Percentiles rank a stretch among this genome's conserved stretches.
Evolutionary conservation across 2,329 filamentous ascomycete species (phyloP).

Genomic region (Cladophialophora psammophila): DNA sequence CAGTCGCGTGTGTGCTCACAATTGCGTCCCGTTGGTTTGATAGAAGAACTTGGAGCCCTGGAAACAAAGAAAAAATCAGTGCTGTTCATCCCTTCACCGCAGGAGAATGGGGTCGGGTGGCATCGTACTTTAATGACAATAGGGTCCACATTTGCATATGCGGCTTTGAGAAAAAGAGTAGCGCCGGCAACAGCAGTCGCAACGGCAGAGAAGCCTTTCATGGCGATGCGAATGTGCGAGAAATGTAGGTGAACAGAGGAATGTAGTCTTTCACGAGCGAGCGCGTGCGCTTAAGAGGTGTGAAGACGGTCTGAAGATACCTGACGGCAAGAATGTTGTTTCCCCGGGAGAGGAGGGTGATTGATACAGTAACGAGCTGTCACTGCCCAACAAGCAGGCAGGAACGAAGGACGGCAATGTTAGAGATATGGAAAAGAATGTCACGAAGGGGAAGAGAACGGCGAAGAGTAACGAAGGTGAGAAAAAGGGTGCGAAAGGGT

Average conservation of each 20-base stretch:
- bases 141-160: conserved; percentile 57
- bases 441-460: conserved; percentile 30
- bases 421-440: conserved; percentile 29
- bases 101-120: background rate
- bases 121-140: conserved; percentile 68
- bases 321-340: conserved; percentile 18
- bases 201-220: conserved; percentile 40
- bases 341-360: conserved; percentile 13
- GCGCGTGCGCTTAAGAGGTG: conserved; percentile 17
- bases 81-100: too few species aligned
- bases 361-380: conserved; percentile 25
- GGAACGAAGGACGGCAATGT: conserved; percentile 33
- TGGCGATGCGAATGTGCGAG: conserved; percentile 32
- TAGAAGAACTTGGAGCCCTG: conserved; percentile 89
- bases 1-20: conserved; percentile 55
- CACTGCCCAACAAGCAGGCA: conserved; percentile 31
- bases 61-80: conserved; percentile 37
- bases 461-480: conserved; percentile 11
- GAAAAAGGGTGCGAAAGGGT: background rate
- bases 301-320: conserved; percentile 15
- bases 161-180: conserved; percentile 38
- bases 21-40: conserved; percentile 78
- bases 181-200: conserved; percentile 38
- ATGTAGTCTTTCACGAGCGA: conserved; percentile 14
- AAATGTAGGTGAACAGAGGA: conserved; percentile 17